Percentiles rank a stretch among this genome's conserved stretches.
Evolutionary conservation across 257 asterid species (phyloP).

Genomic region (Jacaranda copaia): DNA sequence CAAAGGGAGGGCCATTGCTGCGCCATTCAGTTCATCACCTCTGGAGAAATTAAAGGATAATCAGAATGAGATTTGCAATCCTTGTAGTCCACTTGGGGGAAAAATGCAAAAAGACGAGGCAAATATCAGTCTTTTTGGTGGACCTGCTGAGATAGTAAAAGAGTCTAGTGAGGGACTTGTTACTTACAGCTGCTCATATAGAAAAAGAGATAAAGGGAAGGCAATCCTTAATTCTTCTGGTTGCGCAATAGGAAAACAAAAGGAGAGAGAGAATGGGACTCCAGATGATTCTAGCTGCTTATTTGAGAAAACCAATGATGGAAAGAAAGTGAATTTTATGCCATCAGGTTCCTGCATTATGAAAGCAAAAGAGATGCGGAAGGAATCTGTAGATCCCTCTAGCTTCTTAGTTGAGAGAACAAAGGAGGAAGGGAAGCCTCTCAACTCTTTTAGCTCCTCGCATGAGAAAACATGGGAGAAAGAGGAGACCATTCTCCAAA

Average conservation of each 20-base stretch:
- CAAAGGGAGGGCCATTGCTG: constrained; percentile 51
- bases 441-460: constrained; percentile 29
- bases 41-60: constrained; percentile 31
- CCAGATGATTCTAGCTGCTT: constrained; percentile 32
- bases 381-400: constrained; percentile 38
- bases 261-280: constrained; percentile 30
- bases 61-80: constrained; percentile 14
- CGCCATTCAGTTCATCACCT: constrained; percentile 32
- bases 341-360: constrained; percentile 32
- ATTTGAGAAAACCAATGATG: constrained; percentile 35
- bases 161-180: constrained; percentile 36
- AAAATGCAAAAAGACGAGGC: constrained; percentile 19
- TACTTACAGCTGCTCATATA: constrained; percentile 31
- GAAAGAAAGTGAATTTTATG: constrained; percentile 36
- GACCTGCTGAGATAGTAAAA: constrained; percentile 34
- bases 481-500: constrained; percentile 33
- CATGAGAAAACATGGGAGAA: constrained; percentile 42
- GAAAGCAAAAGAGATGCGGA: constrained; percentile 42
- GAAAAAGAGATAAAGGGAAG: constrained; percentile 38
- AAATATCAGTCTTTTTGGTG: constrained; percentile 29
- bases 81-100: constrained; percentile 27
- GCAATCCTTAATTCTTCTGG: constrained; percentile 30
- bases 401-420: constrained; percentile 40
- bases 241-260: constrained; percentile 15
- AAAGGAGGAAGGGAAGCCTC: constrained; percentile 50